phyloP scores from a whole-genome alignment of 1,284 basidiomycete species.

The Erythrobasidium hasegawianum region DNA sequence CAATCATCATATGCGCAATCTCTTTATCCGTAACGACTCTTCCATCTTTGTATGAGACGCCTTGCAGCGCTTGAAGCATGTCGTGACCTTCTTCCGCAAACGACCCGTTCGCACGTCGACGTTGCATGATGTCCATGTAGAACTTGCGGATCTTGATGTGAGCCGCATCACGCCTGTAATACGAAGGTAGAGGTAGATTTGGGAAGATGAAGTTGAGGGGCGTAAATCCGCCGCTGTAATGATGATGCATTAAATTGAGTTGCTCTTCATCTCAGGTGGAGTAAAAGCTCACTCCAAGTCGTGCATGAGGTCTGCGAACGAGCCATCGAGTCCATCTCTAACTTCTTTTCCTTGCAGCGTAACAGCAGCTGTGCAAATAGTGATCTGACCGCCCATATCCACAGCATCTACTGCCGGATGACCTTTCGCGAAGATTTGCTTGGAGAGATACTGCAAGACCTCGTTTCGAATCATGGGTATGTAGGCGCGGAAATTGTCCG shows the following conservation, averaged over 20 bases:
- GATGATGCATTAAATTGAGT: background rate
- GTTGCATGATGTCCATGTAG: slow-evolving; percentile 81
- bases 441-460: slow-evolving; percentile 47
- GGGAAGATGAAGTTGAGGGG: slow-evolving; percentile 93
- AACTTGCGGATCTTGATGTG: slow-evolving; percentile 93
- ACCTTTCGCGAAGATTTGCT: slow-evolving; percentile 34
- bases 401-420: slow-evolving; percentile 63
- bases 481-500: slow-evolving; percentile 86
- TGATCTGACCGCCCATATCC: slow-evolving; percentile 80
- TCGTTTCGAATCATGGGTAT: slow-evolving; percentile 86
- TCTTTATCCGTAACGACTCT: slow-evolving; percentile 75
- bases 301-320: slow-evolving; percentile 78
- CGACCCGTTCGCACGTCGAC: slow-evolving; percentile 59
- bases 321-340: slow-evolving; percentile 70
- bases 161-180: slow-evolving; percentile 79
- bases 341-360: slow-evolving; percentile 93
- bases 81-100: slow-evolving; percentile 67
- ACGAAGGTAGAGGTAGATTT: slow-evolving; percentile 84
- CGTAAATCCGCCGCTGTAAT: slow-evolving; percentile 55
- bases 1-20: slow-evolving; percentile 87
- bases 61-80: slow-evolving; percentile 85
- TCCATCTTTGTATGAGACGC: slow-evolving; percentile 83
- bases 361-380: slow-evolving; percentile 87
- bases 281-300: slow-evolving; percentile 72
- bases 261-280: slow-evolving; percentile 19